Evolutionary conservation across 208 protist genomes (phyloP), one percentile per base, ranked within the genome.

Genomic region (Leishmania mexicana): DNA sequence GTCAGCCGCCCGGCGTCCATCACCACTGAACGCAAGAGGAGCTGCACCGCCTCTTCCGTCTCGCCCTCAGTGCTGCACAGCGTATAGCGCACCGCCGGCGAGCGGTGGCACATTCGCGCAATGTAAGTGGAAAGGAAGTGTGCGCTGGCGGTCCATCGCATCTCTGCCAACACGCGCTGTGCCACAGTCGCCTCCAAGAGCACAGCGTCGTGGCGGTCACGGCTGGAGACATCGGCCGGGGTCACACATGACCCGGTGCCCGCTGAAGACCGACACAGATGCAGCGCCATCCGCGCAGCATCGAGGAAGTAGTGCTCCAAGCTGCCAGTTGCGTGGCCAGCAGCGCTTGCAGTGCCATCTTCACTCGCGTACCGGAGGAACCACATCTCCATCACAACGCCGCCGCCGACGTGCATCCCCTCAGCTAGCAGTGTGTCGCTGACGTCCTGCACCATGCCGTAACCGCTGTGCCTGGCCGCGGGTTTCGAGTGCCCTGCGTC

Each of bases 91-190:
- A 71, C 62, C 76, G 58, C 53, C 28, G 40, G 74, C 73, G 64
- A 68, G 40, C 47, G 78, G 35, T 75, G 74, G 40, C 74, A 53
- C 80, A 79, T 73, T 11, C 71, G 80, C 11, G 75, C 71, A 35
- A 93, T 54, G 71, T 88, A 91, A 8, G 90, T 92, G 15, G 90
- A 88, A 24, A 94, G 76, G 75, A 87, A 94, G 83, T 94, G 88
- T 49, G 82, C 84, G 15, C 65, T 79, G 64, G 86, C 79, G 3
- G 82, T 42, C 47, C 75, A 76, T 57, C 60, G 78, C 28, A 85
- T 28, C 38, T 71, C 49, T 10, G 19, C 60, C 76, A 85, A 21
- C n/a, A 83, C 17, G 6, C 28, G 40, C 49, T 79, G 84, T 28
- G 76, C 71, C 17, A 47, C 75, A 3, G 40, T 60, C 15, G 57